Evolutionary conservation across 2,329 filamentous ascomycete genomes (phyloP).

Genomic region (Fusarium sp.): DNA sequence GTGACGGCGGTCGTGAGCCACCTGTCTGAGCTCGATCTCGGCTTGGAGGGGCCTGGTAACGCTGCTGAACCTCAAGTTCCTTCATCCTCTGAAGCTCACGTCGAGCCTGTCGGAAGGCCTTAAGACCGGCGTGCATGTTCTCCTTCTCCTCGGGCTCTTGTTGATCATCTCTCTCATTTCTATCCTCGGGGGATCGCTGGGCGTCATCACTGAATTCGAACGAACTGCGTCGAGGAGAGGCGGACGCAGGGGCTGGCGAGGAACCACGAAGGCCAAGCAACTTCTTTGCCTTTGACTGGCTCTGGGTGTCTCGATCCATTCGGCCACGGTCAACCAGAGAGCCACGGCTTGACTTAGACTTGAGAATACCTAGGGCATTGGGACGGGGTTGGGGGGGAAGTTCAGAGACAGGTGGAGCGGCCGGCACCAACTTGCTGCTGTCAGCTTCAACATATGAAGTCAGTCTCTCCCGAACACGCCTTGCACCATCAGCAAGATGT

Average conservation of each 20-base stretch:
- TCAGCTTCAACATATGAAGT: slow-evolving; percentile 76
- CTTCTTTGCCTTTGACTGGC: slow-evolving; percentile 67
- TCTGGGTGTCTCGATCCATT: slow-evolving; percentile 51
- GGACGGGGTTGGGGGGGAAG: slow-evolving; percentile 57
- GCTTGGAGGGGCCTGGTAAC: slow-evolving; percentile 47
- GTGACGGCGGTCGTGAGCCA: slow-evolving; percentile 52
- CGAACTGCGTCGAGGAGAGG: slow-evolving; percentile 52
- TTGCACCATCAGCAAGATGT: slow-evolving; percentile 76
- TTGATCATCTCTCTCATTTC: slow-evolving; percentile 36
- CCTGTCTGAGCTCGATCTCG: slow-evolving; percentile 35
- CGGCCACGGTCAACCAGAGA: slow-evolving; percentile 66
- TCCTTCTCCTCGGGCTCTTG: slow-evolving; percentile 48
- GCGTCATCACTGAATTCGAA: slow-evolving; percentile 29
- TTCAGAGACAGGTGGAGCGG: slow-evolving; percentile 46
- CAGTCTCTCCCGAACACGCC: slow-evolving; percentile 77
- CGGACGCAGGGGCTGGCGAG: slow-evolving; percentile 52
- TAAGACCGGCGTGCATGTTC: slow-evolving; percentile 61
- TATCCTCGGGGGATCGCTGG: slow-evolving; percentile 29
- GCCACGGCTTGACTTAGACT: slow-evolving; percentile 73
- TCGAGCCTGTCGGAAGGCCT: slow-evolving; percentile 67
- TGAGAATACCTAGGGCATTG: slow-evolving; percentile 72
- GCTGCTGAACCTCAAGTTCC: slow-evolving; percentile 61
- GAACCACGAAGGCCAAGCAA: slow-evolving; percentile 67
- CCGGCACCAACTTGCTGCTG: slow-evolving; percentile 48
- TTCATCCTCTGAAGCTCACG: slow-evolving; percentile 67